phyloP scores from a whole-genome alignment of 2,329 filamentous ascomycete species.

The Aureobasidium sp. region DNA sequence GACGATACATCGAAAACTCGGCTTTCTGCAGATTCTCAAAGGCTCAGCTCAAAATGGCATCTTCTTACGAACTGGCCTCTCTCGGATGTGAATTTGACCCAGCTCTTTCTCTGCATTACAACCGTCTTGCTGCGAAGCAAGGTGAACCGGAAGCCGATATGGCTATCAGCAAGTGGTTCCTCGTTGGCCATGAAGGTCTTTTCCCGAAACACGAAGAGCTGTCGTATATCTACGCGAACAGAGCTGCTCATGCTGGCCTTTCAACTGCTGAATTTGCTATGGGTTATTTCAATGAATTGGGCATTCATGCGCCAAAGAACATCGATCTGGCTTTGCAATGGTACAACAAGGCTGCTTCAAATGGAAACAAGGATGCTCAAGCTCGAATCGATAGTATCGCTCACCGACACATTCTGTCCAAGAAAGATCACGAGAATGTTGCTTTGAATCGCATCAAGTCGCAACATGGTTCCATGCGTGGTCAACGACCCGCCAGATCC shows the following conservation, averaged over 20 bases:
- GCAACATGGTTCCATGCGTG: conserved; percentile 43
- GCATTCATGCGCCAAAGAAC: conserved; percentile 81
- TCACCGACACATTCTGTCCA: conserved; percentile 68
- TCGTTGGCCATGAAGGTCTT: conserved; percentile 86
- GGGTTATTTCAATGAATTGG: conserved; percentile 96
- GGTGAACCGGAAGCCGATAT: conserved; percentile 90
- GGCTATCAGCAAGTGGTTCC: conserved; percentile 96
- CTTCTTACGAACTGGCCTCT: conserved; percentile 89
- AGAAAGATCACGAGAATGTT: conserved; percentile 85
- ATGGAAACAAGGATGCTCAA: conserved; percentile 84
- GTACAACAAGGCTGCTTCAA: conserved; percentile 83
- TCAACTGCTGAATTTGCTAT: conserved; percentile 92
- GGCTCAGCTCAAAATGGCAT: conserved; percentile 94
- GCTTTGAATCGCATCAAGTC: conserved; percentile 76
- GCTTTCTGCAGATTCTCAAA: conserved; percentile 94
- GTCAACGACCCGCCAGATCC: conserved; percentile 38
- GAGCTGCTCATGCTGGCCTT: conserved; percentile 73
- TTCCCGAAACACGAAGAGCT: conserved; percentile 95
- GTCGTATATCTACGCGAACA: conserved; percentile 81
- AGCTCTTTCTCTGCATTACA: conserved; percentile 88
- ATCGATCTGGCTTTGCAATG: conserved; percentile 74
- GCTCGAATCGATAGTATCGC: conserved; percentile 75
- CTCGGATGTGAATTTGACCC: conserved; percentile 93
- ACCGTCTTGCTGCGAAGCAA: conserved; percentile 83
- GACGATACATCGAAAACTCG: conserved; percentile 89